Percentiles rank a stretch among this genome's conserved stretches.
Conservation (phyloP, 129 eudicot genomes). For the Deinandra increscens region DNA sequence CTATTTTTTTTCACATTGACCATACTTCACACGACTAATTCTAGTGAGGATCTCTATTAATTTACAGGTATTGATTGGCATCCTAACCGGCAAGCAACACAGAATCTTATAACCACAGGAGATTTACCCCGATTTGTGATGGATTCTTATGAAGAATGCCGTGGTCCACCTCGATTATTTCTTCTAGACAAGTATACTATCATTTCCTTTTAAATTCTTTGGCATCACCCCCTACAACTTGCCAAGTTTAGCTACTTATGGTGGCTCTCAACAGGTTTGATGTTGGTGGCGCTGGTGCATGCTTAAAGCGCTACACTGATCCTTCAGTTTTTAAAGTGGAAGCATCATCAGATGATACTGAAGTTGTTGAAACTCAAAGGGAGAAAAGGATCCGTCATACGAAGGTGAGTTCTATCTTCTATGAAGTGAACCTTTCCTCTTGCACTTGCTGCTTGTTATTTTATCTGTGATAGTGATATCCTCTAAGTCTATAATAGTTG, state of each 20-base stretch:
- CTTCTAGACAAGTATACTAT: slow-evolving; percentile 90
- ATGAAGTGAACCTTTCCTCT: not conserved
- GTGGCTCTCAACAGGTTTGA: slow-evolving; percentile 63
- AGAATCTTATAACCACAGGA: slow-evolving; percentile 68
- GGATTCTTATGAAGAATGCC: slow-evolving; percentile 93
- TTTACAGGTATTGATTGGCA: slow-evolving; percentile 90
- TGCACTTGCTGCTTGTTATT: slow-evolving; percentile 1
- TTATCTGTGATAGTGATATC: slow-evolving; percentile 22
- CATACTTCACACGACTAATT: not conserved
- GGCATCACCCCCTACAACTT: slow-evolving; percentile 11
- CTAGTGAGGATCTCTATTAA: slow-evolving; percentile 19
- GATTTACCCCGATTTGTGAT: slow-evolving; percentile 91
- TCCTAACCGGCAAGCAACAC: slow-evolving; percentile 53
- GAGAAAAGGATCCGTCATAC: slow-evolving; percentile 67
- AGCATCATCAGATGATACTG: slow-evolving; percentile 42
- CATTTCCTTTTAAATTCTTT: slow-evolving; percentile 2
- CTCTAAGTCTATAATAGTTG: not conserved
- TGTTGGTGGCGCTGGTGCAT: slow-evolving; percentile 95
- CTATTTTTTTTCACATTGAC: not conserved
- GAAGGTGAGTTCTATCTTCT: slow-evolving; percentile 51
- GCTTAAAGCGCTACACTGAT: slow-evolving; percentile 91
- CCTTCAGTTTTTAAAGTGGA: slow-evolving; percentile 84
- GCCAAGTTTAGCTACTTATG: slow-evolving; percentile 20
- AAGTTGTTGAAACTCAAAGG: slow-evolving; percentile 51
- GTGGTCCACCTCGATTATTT: slow-evolving; percentile 93